Percentiles rank a stretch among this genome's conserved stretches.
Conservation (phyloP, 257 asterid species). For the Fraxinus americana region DNA sequence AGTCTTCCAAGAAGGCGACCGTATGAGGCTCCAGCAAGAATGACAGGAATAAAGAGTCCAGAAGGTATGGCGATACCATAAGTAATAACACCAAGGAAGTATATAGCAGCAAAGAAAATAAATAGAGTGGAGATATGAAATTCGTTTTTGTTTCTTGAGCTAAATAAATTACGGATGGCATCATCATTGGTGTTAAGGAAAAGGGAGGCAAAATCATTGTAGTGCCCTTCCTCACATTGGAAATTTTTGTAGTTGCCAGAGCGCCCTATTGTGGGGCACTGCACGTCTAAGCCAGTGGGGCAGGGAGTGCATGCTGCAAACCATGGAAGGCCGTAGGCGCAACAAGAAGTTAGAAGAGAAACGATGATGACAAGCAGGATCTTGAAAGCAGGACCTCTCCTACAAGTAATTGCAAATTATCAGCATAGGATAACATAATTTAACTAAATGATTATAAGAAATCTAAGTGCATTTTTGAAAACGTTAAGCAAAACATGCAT, state of each 20-base stretch:
- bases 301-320: conserved; percentile 75
- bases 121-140: conserved; percentile 63
- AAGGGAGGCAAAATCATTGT: conserved; percentile 92
- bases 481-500: neutral
- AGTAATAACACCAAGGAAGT: conserved; percentile 73
- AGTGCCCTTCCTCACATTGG: conserved; percentile 73
- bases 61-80: conserved; percentile 97
- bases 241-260: conserved; percentile 85
- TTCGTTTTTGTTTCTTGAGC: conserved; percentile 47
- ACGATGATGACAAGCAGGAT: conserved; percentile 65
- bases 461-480: neutral
- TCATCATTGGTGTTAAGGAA: conserved; percentile 90
- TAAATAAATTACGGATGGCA: conserved; percentile 85
- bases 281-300: conserved; percentile 50
- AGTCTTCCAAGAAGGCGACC: conserved; percentile 83
- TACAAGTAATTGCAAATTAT: conserved; percentile 37
- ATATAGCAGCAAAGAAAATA: conserved; percentile 59
- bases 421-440: conserved; percentile 15
- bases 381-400: conserved; percentile 82
- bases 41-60: conserved; percentile 96
- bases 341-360: conserved; percentile 78
- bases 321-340: conserved; percentile 88
- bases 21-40: conserved; percentile 97
- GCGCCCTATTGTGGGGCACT: conserved; percentile 74
- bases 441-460: neutral